Evolutionary conservation across 805 yeast genomes (phyloP).

Genomic region (Jamesozyma rosinii): DNA sequence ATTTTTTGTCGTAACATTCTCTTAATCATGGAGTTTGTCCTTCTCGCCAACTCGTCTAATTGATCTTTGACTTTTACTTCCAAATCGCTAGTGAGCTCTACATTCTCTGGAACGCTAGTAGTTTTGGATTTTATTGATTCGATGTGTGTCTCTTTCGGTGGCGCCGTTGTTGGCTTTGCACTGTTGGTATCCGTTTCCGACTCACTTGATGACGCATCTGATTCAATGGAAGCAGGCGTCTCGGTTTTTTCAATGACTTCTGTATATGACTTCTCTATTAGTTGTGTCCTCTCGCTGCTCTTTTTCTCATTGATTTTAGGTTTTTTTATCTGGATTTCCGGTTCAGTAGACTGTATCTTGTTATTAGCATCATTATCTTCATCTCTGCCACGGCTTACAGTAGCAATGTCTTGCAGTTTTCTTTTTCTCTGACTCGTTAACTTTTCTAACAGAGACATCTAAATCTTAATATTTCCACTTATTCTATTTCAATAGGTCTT

Average conservation of each 20-base stretch:
- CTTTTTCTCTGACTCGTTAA: conserved; percentile 5
- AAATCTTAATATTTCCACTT: neutral
- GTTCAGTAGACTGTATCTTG: neutral
- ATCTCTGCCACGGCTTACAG: neutral
- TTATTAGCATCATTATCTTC: neutral
- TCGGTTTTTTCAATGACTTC: too few relatives aligned
- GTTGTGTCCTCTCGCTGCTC: too few relatives aligned
- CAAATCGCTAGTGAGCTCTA: conserved; percentile 30
- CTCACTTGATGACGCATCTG: neutral
- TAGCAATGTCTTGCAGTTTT: conserved; percentile 1
- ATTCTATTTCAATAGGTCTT: too few relatives aligned
- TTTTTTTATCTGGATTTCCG: neutral
- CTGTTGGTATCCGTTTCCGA: neutral
- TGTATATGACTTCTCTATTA: too few relatives aligned
- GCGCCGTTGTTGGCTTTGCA: neutral
- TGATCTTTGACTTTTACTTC: conserved; percentile 33
- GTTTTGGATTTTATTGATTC: neutral
- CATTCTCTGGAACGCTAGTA: neutral
- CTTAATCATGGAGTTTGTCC: conserved; percentile 37
- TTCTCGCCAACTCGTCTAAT: conserved; percentile 31
- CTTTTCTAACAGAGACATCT: conserved; percentile 7
- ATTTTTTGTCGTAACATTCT: conserved; percentile 32
- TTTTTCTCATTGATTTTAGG: neutral
- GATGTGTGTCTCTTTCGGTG: neutral
- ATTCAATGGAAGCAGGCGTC: neutral